phyloP scores from a whole-genome alignment of 305 asterid genomes.

The Fraxinus floribunda region DNA sequence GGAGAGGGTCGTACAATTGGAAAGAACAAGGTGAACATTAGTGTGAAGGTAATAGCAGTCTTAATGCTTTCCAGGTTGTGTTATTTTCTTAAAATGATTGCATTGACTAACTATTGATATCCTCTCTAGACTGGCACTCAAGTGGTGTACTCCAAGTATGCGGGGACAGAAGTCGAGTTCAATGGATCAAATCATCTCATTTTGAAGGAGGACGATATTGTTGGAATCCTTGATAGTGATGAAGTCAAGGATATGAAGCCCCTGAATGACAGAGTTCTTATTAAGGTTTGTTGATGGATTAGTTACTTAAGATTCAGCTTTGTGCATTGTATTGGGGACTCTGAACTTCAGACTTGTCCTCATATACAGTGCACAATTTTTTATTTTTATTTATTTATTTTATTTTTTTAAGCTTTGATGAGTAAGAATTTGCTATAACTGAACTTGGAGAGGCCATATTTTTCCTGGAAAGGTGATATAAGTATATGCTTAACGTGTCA shows the following conservation, averaged over 20 bases:
- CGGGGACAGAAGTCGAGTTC: conserved; percentile 94
- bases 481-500: background rate
- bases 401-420: background rate
- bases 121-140: conserved; percentile 64
- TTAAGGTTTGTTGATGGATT: conserved; percentile 49
- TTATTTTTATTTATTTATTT: no score
- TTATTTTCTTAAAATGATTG: background rate
- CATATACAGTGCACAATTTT: background rate
- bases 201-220: conserved; percentile 87
- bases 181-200: conserved; percentile 72
- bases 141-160: conserved; percentile 85
- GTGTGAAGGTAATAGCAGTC: conserved; percentile 52
- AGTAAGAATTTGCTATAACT: background rate
- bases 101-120: conserved; percentile 7
- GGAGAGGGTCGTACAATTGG: conserved; percentile 92
- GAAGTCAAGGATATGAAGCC: conserved; percentile 86
- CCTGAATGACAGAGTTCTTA: conserved; percentile 80
- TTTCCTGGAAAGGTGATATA: background rate
- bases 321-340: background rate
- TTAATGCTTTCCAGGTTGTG: background rate
- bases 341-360: background rate
- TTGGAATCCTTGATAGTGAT: conserved; percentile 79
- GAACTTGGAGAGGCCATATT: background rate
- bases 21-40: conserved; percentile 60
- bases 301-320: background rate